Conservation (phyloP, 352 stramenopile genomes). For the Phytophthora pini region DNA sequence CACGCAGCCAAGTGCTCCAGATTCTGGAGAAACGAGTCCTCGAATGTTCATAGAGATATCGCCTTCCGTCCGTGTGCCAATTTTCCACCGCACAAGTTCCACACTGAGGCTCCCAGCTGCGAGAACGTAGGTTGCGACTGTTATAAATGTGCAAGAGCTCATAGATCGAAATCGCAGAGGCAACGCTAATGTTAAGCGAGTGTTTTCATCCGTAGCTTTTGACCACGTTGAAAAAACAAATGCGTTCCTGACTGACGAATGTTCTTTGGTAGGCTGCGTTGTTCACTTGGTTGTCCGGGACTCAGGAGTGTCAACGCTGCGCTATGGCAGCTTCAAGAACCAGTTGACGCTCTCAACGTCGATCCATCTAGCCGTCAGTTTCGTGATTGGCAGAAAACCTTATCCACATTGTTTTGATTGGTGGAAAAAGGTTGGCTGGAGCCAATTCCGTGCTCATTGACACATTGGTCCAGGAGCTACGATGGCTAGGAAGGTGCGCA, state of each 20-base stretch:
- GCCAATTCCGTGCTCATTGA: background rate
- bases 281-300: no score
- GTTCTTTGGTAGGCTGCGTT: no score
- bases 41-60: constrained; percentile 51
- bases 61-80: constrained; percentile 27
- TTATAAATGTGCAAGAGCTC: background rate
- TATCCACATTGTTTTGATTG: constrained; percentile 24
- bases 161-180: no score
- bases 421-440: constrained; percentile 45
- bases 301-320: no score
- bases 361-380: background rate
- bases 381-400: no score
- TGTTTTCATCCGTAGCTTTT: no score
- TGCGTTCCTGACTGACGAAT: no score
- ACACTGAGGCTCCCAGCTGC: constrained; percentile 29
- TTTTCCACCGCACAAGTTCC: constrained; percentile 58
- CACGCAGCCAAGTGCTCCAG: constrained; percentile 4
- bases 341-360: constrained; percentile 57
- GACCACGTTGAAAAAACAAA: no score
- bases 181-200: no score
- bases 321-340: constrained; percentile 52
- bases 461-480: constrained; percentile 13
- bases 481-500: constrained; percentile 39
- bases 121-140: constrained; percentile 8
- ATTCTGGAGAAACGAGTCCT: constrained; percentile 11